phyloP scores from a whole-genome alignment of 208 protist genomes.

The Herpetomonas samuelpessoai region DNA sequence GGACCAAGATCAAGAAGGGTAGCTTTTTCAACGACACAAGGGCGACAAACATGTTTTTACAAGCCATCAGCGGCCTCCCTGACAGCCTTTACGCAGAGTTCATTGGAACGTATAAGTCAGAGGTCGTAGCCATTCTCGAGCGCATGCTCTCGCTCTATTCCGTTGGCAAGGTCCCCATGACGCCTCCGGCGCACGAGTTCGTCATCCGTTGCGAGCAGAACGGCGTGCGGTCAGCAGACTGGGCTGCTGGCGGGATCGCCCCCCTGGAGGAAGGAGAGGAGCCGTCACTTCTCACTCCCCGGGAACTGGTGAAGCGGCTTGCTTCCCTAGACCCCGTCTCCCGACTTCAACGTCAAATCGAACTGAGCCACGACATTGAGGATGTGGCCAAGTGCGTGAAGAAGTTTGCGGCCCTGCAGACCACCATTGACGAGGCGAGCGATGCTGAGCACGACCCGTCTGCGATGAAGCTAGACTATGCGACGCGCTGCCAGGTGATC shows the following conservation, averaged over 20 bases:
- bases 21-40: conserved; percentile 37
- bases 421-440: conserved; percentile 1
- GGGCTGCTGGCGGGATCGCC: conserved; percentile 20
- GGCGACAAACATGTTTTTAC: conserved; percentile 64
- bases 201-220: conserved; percentile 79
- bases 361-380: conserved; percentile 36
- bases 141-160: conserved; percentile 60
- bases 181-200: conserved; percentile 70
- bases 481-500: conserved; percentile 58
- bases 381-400: conserved; percentile 47
- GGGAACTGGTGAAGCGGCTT: conserved; percentile 62
- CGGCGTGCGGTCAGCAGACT: conserved; percentile 53
- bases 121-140: conserved; percentile 55
- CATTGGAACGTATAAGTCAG: conserved; percentile 42
- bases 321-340: conserved; percentile 49
- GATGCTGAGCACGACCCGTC: conserved; percentile 11
- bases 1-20: conserved; percentile 26
- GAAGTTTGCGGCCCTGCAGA: conserved; percentile 20
- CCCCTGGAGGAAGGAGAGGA: conserved; percentile 15
- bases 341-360: conserved; percentile 68
- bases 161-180: conserved; percentile 29
- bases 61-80: conserved; percentile 57
- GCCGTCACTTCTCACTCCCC: conserved; percentile 48
- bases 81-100: conserved; percentile 47
- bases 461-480: conserved; percentile 33